These are phyloP conservation scores for Gossypium davidsonii DNA, from an alignment of 441 rosid species.

Conservation along the genomic window DNA sequence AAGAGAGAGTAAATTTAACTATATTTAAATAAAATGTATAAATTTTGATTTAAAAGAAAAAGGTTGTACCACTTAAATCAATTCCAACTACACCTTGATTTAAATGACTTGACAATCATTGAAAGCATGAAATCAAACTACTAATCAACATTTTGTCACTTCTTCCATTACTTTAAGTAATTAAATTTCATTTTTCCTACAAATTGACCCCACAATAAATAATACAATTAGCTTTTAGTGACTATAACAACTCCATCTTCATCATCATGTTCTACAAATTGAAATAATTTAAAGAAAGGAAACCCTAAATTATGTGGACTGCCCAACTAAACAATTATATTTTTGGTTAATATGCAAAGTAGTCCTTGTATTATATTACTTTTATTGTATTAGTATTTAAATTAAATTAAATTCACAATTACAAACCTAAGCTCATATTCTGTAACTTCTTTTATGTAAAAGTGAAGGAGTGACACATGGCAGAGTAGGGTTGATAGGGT, in stretches of 20 bases:
- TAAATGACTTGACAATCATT: not conserved
- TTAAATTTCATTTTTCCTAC: not conserved
- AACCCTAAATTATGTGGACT: not conserved
- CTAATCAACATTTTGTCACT: not conserved
- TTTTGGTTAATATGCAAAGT: not conserved
- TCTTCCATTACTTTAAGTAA: not conserved
- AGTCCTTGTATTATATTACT: not conserved
- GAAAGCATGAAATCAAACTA: constrained; percentile 8
- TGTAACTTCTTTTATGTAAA: too few species aligned
- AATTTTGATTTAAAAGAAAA: not conserved
- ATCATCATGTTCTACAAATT: not conserved
- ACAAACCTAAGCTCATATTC: not conserved
- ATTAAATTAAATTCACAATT: not conserved
- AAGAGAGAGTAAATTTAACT: too few species aligned
- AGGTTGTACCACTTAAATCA: not conserved
- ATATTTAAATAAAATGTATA: not conserved
- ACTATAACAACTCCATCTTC: not conserved
- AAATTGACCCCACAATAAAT: not conserved
- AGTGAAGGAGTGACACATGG: too few species aligned
- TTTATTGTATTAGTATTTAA: not conserved
- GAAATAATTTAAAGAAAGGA: not conserved
- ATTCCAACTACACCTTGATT: not conserved
- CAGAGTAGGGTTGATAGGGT: too few species aligned
- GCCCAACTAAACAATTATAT: not conserved
- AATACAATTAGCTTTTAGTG: not conserved